Evolutionary conservation across 148 eudicot species (phyloP).

Genomic region (Vaccinium darrowii): DNA sequence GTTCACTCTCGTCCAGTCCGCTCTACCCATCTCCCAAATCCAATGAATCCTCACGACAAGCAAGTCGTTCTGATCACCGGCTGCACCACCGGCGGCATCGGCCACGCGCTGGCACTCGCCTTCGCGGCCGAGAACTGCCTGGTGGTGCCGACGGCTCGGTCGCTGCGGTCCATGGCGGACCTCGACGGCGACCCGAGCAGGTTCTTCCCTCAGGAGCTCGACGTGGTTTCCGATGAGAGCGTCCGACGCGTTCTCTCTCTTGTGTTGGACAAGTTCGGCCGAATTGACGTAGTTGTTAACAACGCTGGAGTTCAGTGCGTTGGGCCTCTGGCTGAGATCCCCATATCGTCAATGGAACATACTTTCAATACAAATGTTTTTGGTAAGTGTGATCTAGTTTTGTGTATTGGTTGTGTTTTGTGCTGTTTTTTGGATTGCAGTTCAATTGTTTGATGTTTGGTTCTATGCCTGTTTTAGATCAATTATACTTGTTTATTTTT

Average conservation of each 20-base stretch:
- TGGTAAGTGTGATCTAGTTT: constrained; percentile 33
- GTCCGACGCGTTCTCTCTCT: constrained; percentile 42
- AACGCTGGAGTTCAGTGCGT: constrained; percentile 88
- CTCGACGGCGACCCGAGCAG: constrained; percentile 32
- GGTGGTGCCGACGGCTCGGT: constrained; percentile 74
- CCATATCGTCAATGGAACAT: constrained; percentile 45
- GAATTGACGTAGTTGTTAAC: constrained; percentile 69
- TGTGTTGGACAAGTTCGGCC: constrained; percentile 56
- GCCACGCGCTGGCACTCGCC: constrained; percentile 73
- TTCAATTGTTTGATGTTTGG: not conserved
- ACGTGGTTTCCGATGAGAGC: constrained; percentile 65
- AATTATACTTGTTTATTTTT: not conserved
- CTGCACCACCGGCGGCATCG: constrained; percentile 78
- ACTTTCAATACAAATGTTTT: constrained; percentile 82
- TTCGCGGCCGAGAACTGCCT: constrained; percentile 64
- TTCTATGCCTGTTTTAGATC: not conserved
- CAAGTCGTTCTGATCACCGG: constrained; percentile 77
- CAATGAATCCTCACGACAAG: constrained; percentile 27
- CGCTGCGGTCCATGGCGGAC: constrained; percentile 55
- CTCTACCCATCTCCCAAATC: not conserved
- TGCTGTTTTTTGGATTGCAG: not conserved
- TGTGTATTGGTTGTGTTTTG: not conserved
- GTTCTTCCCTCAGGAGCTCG: constrained; percentile 58
- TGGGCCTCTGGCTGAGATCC: constrained; percentile 88
- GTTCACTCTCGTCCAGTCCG: not conserved